Evolutionary conservation across 768 basidiomycete species (phyloP), one percentile per base, ranked within the genome.

Genomic region (Coprinopsis cinerea): DNA sequence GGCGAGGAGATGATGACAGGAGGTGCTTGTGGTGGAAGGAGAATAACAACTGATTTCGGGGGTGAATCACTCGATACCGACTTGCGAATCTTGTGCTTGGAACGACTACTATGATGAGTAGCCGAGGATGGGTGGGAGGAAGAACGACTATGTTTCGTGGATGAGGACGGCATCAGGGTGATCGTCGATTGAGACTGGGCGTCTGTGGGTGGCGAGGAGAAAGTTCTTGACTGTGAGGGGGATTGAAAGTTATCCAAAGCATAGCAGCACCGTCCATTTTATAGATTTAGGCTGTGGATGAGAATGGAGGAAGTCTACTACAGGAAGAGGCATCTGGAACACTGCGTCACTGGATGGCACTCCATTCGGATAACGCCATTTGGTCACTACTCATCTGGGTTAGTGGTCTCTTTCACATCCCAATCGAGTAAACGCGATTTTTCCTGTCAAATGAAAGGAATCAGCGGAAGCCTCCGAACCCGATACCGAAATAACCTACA

Each of bases 21-120:
- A 17, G 51, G 51, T 23, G n/a, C 17, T 30, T 47, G 35, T 11
- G 44, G 26, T 18, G 51, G 44, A 24, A 52, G 51, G 23, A 47
- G 10, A 22, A 52, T 46, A 2, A 52, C 26, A 23, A 52, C 51
- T 17, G 36, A 14, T 40, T 37, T 46, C 22, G 23, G 36, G 26
- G 35, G 32, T 15, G n/a, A 46, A 22, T 9, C 34, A 44, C 30
- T 51, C 27, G 24, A 18, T 45, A 10, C 43, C 23, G 43, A 25
- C 23, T 22, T 35, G 36, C 35, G 35, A 28, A 32, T 13, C 4
- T 6, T 23, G 22, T 26, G 23, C 36, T 43, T 22, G 22, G 41
- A 43, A 18, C 10, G 4, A n/a, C n/a, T n/a, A n/a, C n/a, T n/a
- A n/a, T n/a, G n/a, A 15, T 32, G 13, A 5, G 4, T 27, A 4